These are phyloP conservation scores for Colletotrichum sp. DNA, from an alignment of 2,329 filamentous ascomycete species.

Conservation along the genomic window DNA sequence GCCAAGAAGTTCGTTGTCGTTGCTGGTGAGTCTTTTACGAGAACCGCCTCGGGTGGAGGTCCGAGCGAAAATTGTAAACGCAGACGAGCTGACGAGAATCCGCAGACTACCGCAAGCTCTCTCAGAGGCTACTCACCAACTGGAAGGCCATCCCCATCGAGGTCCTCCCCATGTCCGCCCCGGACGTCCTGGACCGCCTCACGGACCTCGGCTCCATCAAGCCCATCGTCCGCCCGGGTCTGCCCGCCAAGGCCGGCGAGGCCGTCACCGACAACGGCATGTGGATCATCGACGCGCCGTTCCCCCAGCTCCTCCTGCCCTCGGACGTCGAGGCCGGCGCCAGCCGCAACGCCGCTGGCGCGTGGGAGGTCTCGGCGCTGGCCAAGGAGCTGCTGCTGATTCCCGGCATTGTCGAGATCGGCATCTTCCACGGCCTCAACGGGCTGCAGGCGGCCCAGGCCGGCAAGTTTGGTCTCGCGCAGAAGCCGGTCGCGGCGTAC, in stretches of 20 bases:
- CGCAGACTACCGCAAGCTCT: constrained; percentile 88
- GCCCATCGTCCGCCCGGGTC: constrained; percentile 74
- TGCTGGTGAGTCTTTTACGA: constrained; percentile 65
- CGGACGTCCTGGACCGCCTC: constrained; percentile 77
- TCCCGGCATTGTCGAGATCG: constrained; percentile 88
- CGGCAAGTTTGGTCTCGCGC: constrained; percentile 69
- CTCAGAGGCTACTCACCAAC: constrained; percentile 71
- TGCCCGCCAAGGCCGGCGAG: constrained; percentile 80
- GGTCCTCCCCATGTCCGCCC: constrained; percentile 83
- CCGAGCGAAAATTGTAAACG: neutral
- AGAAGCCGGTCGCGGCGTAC: constrained; percentile 93
- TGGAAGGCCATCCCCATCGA: constrained; percentile 95
- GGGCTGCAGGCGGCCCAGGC: constrained; percentile 66
- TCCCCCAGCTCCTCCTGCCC: constrained; percentile 72
- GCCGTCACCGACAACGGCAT: constrained; percentile 65
- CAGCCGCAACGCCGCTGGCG: constrained; percentile 54
- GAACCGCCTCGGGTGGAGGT: neutral
- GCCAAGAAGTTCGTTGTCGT: constrained; percentile 88
- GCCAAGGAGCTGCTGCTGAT: constrained; percentile 79
- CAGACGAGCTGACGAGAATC: neutral
- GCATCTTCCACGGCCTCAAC: constrained; percentile 85
- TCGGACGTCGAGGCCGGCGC: constrained; percentile 47
- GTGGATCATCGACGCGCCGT: constrained; percentile 92
- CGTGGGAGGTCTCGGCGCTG: constrained; percentile 82
- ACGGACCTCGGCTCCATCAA: constrained; percentile 73